A percentile compares a stretch with the other conserved stretches of the same genome.
Evolutionary conservation across 345 rosid genomes (phyloP).

Genomic region (Iberis pinnata): DNA sequence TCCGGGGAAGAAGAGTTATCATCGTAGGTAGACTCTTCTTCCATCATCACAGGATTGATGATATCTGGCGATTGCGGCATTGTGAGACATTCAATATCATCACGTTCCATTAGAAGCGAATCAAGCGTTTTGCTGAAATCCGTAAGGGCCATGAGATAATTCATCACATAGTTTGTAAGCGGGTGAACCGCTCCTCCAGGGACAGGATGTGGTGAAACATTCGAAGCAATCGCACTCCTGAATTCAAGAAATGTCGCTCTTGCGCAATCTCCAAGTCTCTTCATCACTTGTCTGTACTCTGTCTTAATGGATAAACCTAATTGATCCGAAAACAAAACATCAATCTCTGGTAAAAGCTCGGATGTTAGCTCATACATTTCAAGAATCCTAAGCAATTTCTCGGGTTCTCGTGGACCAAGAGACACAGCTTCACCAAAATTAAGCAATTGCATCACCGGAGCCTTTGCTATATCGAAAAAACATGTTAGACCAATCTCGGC

Average conservation of each 20-base stretch:
- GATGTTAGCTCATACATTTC: slow-evolving; percentile 77
- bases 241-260: slow-evolving; percentile 64
- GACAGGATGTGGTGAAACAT: slow-evolving; percentile 46
- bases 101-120: slow-evolving; percentile 49
- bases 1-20: slow-evolving; percentile 26
- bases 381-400: slow-evolving; percentile 60
- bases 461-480: slow-evolving; percentile 69
- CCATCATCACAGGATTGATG: slow-evolving; percentile 17
- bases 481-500: slow-evolving; percentile 37
- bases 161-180: slow-evolving; percentile 76
- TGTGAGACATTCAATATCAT: slow-evolving; percentile 27
- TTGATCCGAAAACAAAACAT: slow-evolving; percentile 44
- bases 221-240: slow-evolving; percentile 59
- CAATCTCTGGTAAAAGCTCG: slow-evolving; percentile 57
- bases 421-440: slow-evolving; percentile 83
- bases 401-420: slow-evolving; percentile 69
- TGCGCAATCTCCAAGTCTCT: slow-evolving; percentile 57
- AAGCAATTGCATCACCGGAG: slow-evolving; percentile 63
- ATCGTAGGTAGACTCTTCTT: slow-evolving; percentile 37
- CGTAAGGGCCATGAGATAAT: slow-evolving; percentile 53
- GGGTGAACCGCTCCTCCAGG: slow-evolving; percentile 72
- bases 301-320: slow-evolving; percentile 43
- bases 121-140: slow-evolving; percentile 61
- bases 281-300: slow-evolving; percentile 54
- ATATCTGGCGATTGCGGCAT: slow-evolving; percentile 34